phyloP scores from a whole-genome alignment of 495 filamentous ascomycete genomes.

The Annulohypoxylon maeteangense region DNA sequence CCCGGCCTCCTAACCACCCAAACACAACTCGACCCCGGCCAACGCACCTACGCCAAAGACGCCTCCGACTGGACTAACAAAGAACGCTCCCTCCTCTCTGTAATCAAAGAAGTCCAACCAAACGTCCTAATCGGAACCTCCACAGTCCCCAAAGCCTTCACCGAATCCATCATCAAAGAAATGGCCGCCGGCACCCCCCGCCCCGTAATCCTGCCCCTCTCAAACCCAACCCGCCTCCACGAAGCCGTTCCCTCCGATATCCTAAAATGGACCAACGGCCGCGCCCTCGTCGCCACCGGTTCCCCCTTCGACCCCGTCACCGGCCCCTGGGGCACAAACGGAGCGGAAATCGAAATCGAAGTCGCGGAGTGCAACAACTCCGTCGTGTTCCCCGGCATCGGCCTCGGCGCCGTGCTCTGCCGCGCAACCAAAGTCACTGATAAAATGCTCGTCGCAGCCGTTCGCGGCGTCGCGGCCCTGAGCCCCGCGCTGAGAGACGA shows the following conservation, averaged over 20 bases:
- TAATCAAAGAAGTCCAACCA: conserved; percentile 78
- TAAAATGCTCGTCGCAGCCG: conserved; percentile 84
- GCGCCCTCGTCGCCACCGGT: conserved; percentile 84
- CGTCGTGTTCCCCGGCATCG: conserved; percentile 87
- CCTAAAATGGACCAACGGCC: conserved; percentile 79
- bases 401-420: conserved; percentile 78
- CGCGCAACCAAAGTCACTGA: conserved; percentile 71
- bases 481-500: conserved; percentile 69
- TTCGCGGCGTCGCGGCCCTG: conserved; percentile 74
- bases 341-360: conserved; percentile 66
- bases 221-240: conserved; percentile 86
- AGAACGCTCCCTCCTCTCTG: conserved; percentile 67
- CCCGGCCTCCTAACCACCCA: conserved; percentile 75
- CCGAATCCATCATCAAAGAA: conserved; percentile 74
- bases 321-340: conserved; percentile 64
- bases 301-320: conserved; percentile 83
- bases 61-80: conserved; percentile 71
- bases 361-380: conserved; percentile 93
- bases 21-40: conserved; percentile 69
- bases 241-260: conserved; percentile 85
- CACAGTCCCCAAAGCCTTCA: conserved; percentile 83
- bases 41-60: conserved; percentile 72
- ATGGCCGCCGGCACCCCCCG: conserved; percentile 83
- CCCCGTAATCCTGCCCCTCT: conserved; percentile 85
- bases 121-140: conserved; percentile 88